These are phyloP conservation scores for Apiospora arundinis DNA, from an alignment of 2,329 filamentous ascomycete genomes.

Conservation along the genomic window DNA sequence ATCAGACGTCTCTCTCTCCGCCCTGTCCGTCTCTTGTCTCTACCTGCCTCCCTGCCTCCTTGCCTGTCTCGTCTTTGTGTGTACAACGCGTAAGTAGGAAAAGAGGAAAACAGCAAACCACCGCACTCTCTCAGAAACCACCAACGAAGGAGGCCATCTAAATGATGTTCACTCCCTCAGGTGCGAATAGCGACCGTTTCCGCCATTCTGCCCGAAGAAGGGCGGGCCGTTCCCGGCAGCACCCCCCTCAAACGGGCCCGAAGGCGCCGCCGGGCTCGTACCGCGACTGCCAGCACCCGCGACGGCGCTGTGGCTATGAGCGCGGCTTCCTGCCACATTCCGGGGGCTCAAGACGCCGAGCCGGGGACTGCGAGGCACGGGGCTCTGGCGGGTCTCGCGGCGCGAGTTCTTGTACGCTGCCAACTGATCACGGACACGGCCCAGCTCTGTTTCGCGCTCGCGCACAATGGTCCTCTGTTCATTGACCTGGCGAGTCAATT, in stretches of 20 bases:
- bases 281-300: conserved; percentile 53
- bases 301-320: conserved; percentile 33
- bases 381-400: conserved; percentile 61
- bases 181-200: conserved; percentile 36
- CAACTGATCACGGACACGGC: conserved; percentile 55
- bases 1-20: neutral
- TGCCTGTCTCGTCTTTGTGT: neutral
- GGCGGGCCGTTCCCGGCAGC: conserved; percentile 38
- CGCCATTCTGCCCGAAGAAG: conserved; percentile 46
- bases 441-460: conserved; percentile 61
- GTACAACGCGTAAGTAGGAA: neutral
- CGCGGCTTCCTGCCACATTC: conserved; percentile 33
- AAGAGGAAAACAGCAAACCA: neutral
- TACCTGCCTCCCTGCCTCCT: neutral
- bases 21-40: neutral
- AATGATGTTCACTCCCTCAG: conserved; percentile 24
- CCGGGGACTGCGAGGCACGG: conserved; percentile 64
- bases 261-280: conserved; percentile 53
- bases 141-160: neutral
- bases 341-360: conserved; percentile 58
- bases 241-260: conserved; percentile 38
- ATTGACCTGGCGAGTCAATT: conserved; percentile 46
- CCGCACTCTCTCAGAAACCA: neutral
- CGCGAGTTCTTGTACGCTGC: conserved; percentile 54
- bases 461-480: conserved; percentile 50